Percentiles rank a stretch among this genome's conserved stretches.
Evolutionary conservation across 83 land plant species (phyloP).

Genomic region (Isoetes engelmannii): DNA sequence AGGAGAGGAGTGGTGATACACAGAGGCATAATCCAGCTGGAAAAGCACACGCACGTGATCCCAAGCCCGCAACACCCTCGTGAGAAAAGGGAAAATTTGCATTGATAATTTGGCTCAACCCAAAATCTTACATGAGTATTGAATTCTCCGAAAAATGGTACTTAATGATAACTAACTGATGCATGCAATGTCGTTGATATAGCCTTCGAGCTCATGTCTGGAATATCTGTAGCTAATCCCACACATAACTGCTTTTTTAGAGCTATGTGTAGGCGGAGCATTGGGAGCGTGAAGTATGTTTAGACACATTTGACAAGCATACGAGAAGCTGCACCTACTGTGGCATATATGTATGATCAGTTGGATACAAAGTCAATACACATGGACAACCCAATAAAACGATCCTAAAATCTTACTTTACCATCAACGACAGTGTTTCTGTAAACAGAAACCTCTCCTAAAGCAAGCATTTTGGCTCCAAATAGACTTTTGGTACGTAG

Average conservation of each 20-base stretch:
- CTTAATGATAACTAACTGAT: slow-evolving; percentile 46
- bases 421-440: no score
- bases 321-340: no score
- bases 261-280: slow-evolving; percentile 45
- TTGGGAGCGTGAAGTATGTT: slow-evolving; percentile 42
- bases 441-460: slow-evolving; percentile 5
- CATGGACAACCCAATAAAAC: not conserved
- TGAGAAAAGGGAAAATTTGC: no score
- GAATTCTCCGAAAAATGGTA: slow-evolving; percentile 72
- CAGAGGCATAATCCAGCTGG: no score
- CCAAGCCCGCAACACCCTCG: no score
- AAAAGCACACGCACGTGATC: no score
- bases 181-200: slow-evolving; percentile 83
- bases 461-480: slow-evolving; percentile 8
- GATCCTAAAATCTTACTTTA: not conserved
- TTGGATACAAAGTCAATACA: not conserved
- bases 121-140: slow-evolving; percentile 63
- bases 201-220: slow-evolving; percentile 76
- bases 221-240: slow-evolving; percentile 65
- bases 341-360: slow-evolving; percentile 8
- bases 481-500: slow-evolving; percentile 1
- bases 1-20: no score
- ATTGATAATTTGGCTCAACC: no score
- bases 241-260: slow-evolving; percentile 65
- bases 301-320: no score